Conservation (phyloP, 2,329 filamentous ascomycete species). For the Stromatinia cepivora region DNA sequence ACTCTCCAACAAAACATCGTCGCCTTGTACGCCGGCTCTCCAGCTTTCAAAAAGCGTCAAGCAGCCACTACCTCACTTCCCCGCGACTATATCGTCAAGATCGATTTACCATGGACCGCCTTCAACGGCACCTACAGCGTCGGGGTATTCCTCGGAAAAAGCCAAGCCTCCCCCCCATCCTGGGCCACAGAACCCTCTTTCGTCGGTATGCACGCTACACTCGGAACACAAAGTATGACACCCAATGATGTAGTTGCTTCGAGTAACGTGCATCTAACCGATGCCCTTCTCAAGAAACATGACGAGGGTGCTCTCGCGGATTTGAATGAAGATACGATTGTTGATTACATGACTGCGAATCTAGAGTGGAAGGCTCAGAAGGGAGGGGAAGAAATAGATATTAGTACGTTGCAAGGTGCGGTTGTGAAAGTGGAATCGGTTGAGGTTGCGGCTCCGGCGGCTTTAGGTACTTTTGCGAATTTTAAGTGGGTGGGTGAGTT, state of each 20-base stretch:
- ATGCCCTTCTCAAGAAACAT: constrained; percentile 39
- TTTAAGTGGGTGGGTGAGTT: constrained; percentile 22
- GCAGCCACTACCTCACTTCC: constrained; percentile 25
- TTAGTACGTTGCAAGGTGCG: background rate
- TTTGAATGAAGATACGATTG: constrained; percentile 36
- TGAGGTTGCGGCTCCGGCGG: constrained; percentile 10
- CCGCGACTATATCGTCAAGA: constrained; percentile 40
- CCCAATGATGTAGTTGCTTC: constrained; percentile 37
- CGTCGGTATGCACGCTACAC: constrained; percentile 21
- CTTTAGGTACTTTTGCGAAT: constrained; percentile 14
- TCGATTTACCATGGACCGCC: constrained; percentile 39
- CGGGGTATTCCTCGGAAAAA: constrained; percentile 41
- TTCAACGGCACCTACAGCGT: constrained; percentile 40
- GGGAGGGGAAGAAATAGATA: constrained; percentile 10
- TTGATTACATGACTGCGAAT: constrained; percentile 34
- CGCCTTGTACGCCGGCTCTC: constrained; percentile 8
- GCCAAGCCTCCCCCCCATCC: constrained; percentile 32
- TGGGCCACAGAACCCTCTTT: constrained; percentile 22
- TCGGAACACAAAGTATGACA: background rate
- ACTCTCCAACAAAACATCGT: constrained; percentile 22
- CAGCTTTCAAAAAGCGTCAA: constrained; percentile 1
- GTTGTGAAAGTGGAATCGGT: constrained; percentile 13
- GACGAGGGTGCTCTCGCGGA: constrained; percentile 33
- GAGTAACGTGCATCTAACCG: constrained; percentile 43
- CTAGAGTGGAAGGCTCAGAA: constrained; percentile 32